Evolutionary conservation across 31 red algal species (phyloP).

Genomic region (Odonthalia washingtoniensis): DNA sequence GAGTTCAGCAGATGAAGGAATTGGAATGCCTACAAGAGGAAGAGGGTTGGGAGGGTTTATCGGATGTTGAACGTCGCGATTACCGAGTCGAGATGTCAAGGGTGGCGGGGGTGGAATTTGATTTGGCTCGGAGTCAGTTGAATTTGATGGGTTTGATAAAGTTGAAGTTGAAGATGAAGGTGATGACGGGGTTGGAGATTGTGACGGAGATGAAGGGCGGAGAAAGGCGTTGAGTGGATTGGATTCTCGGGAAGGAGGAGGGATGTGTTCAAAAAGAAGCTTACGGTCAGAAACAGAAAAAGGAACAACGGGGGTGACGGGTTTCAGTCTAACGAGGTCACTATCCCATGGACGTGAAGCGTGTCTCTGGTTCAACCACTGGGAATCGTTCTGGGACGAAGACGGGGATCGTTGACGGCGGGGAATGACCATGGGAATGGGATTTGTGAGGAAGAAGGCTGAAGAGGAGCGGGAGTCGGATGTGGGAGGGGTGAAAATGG

Average conservation of each 20-base stretch:
- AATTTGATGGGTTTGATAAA: not conserved
- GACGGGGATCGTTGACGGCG: not conserved
- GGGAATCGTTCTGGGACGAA: not conserved
- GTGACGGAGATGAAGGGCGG: not conserved
- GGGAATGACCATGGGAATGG: not conserved
- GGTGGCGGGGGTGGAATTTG: not conserved
- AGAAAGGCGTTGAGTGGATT: conserved; percentile 2
- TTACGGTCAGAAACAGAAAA: not conserved
- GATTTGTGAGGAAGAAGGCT: too few species aligned
- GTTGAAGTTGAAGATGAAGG: too few species aligned
- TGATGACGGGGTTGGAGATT: too few species aligned
- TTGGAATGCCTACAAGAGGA: conserved; percentile 50
- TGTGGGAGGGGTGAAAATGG: too few species aligned
- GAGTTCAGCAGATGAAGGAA: conserved; percentile 31
- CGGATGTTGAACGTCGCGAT: conserved; percentile 48
- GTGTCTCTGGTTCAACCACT: not conserved
- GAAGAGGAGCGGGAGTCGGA: too few species aligned
- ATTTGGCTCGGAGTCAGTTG: not conserved
- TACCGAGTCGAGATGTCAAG: conserved; percentile 28
- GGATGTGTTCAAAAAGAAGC: not conserved
- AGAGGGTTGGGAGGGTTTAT: conserved; percentile 4
- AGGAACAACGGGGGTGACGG: not conserved
- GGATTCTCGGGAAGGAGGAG: not conserved
- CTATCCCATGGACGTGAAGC: not conserved
- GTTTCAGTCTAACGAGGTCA: not conserved